Conservation (phyloP, 148 eudicot species). For the Silene conica region DNA sequence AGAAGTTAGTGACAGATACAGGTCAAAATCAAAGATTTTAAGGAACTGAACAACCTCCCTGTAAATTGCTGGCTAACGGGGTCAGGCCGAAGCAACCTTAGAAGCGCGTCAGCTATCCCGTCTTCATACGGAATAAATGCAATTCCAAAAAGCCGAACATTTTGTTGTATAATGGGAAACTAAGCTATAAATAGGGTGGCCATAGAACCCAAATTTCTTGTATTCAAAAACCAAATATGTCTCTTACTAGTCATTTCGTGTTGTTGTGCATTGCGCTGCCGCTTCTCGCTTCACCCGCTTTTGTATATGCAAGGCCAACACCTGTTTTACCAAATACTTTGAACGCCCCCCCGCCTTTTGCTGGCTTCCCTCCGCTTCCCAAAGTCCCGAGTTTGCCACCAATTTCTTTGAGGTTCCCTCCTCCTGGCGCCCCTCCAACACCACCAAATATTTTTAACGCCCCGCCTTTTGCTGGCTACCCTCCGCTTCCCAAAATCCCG, state of each 20-base stretch:
- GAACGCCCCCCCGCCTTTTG: neutral
- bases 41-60: neutral
- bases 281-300: constrained; percentile 9
- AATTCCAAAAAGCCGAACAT: no score
- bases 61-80: no score
- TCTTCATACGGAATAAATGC: no score
- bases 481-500: no score
- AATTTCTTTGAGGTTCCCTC: no score
- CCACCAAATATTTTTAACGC: neutral
- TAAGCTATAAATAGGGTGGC: neutral
- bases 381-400: no score
- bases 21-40: neutral
- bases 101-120: no score
- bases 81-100: no score
- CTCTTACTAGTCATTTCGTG: constrained; percentile 9
- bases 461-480: no score
- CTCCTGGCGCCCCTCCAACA: neutral
- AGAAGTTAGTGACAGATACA: neutral
- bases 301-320: neutral
- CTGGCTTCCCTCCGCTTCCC: neutral
- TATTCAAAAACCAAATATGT: constrained; percentile 11
- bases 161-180: neutral
- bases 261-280: constrained; percentile 19
- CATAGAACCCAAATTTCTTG: neutral
- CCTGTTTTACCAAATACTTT: neutral